Conservation (phyloP, 192 early-diverging fungal species). For the Coemansia sp. region DNA sequence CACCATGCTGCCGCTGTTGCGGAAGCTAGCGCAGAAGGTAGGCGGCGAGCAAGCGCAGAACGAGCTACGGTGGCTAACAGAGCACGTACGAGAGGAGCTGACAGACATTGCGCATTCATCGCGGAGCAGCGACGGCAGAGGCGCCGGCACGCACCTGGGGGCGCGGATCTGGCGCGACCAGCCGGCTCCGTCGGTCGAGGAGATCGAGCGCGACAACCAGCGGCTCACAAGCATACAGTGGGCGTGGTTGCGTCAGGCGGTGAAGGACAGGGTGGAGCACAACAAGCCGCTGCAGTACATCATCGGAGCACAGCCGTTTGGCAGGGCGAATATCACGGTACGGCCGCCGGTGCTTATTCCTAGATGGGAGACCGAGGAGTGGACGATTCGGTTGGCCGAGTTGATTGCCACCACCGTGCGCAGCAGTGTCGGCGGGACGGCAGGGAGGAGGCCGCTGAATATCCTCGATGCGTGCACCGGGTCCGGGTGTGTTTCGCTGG, state of each 20-base stretch:
- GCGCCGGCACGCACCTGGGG: neutral
- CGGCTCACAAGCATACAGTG: slow-evolving; percentile 39
- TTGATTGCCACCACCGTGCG: slow-evolving; percentile 36
- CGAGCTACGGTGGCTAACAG: slow-evolving; percentile 45
- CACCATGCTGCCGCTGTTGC: slow-evolving; percentile 36
- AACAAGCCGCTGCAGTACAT: slow-evolving; percentile 94
- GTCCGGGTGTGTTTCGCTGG: slow-evolving; percentile 78
- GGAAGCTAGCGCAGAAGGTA: slow-evolving; percentile 28
- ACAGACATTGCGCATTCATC: slow-evolving; percentile 6
- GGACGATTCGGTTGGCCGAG: slow-evolving; percentile 64
- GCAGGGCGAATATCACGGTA: slow-evolving; percentile 67
- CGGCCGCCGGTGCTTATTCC: slow-evolving; percentile 84
- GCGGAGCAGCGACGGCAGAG: neutral
- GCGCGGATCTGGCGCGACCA: slow-evolving; percentile 52
- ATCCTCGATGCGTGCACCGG: slow-evolving; percentile 90
- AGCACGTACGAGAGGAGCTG: slow-evolving; percentile 28
- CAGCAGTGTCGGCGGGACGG: neutral
- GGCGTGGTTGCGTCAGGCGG: slow-evolving; percentile 55
- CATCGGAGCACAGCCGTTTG: slow-evolving; percentile 84
- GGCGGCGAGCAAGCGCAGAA: slow-evolving; percentile 42
- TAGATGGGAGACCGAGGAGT: slow-evolving; percentile 94
- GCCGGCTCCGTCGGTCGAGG: slow-evolving; percentile 21
- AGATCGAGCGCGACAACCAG: slow-evolving; percentile 21
- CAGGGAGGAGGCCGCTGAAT: slow-evolving; percentile 38
- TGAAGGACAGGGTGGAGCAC: slow-evolving; percentile 59